Percentiles rank a stretch among this genome's conserved stretches.
Evolutionary conservation across 2,329 filamentous ascomycete species (phyloP).

Genomic region (Paecilomyces niveus): DNA sequence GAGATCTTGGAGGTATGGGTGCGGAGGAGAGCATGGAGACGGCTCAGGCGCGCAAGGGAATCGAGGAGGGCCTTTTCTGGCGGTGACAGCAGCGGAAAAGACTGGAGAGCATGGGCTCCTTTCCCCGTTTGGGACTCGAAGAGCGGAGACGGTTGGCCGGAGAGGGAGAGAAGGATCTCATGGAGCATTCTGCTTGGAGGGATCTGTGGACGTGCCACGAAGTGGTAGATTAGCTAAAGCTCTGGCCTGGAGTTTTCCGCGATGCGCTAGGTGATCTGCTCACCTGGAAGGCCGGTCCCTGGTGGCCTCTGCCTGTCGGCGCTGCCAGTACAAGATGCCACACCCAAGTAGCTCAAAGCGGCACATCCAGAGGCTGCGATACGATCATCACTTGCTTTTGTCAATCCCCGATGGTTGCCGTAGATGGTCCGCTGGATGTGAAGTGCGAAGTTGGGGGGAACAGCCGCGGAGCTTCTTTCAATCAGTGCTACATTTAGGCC

Average conservation of each 20-base stretch:
- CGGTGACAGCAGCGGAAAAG: constrained; percentile 55
- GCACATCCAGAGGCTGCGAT: constrained; percentile 31
- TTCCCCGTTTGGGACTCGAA: constrained; percentile 52
- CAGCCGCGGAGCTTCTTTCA: neutral
- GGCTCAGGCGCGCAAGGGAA: constrained; percentile 68
- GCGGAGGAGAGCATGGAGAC: constrained; percentile 67
- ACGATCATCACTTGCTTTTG: neutral
- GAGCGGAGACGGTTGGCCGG: constrained; percentile 84
- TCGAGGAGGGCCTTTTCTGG: constrained; percentile 76
- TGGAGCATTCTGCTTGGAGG: constrained; percentile 67
- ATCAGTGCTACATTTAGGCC: neutral
- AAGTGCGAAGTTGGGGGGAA: neutral
- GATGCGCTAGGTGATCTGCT: constrained; percentile 2
- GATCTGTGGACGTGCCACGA: constrained; percentile 8
- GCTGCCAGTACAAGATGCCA: constrained; percentile 36
- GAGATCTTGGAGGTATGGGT: constrained; percentile 60
- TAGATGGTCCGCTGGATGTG: neutral
- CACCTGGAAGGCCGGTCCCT: constrained; percentile 20
- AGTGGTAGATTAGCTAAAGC: constrained; percentile 1
- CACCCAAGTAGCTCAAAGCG: constrained; percentile 40
- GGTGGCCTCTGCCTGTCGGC: constrained; percentile 17
- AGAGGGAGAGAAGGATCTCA: constrained; percentile 94
- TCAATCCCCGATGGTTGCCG: neutral
- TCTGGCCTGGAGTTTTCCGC: neutral
- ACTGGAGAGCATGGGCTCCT: constrained; percentile 43